These are phyloP conservation scores for Vanilla planifolia DNA, from an alignment of 106 monocot genomes.

Conservation along the genomic window DNA sequence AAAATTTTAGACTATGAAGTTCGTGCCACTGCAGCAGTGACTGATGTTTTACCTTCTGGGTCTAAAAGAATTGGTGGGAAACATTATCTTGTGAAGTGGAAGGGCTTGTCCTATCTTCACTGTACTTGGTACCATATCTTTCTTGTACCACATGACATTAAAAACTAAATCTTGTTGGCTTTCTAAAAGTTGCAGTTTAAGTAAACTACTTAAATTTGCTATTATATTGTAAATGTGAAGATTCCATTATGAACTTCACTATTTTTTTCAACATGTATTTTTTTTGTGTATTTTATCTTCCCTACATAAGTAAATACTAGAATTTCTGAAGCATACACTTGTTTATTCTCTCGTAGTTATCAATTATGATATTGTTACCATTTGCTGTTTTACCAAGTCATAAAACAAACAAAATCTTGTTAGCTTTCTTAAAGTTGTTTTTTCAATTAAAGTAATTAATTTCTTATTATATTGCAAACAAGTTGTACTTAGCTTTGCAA, in stretches of 20 bases:
- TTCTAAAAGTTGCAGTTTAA: background rate
- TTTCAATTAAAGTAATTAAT: no score
- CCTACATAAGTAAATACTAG: background rate
- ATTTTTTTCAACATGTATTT: background rate
- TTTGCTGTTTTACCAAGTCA: no score
- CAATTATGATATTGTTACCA: no score
- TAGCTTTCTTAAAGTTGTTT: no score
- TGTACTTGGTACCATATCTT: constrained; percentile 57
- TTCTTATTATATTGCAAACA: no score
- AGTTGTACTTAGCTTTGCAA: no score
- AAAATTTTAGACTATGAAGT: constrained; percentile 83
- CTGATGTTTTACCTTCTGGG: constrained; percentile 30
- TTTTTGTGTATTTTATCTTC: background rate
- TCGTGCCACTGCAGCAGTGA: constrained; percentile 21
- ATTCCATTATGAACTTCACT: background rate
- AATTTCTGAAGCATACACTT: background rate
- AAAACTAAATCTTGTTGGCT: background rate
- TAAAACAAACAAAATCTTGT: no score
- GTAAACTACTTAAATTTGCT: background rate
- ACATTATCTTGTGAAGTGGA: constrained; percentile 96
- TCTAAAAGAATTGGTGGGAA: constrained; percentile 43
- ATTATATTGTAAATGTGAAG: background rate
- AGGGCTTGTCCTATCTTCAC: constrained; percentile 87
- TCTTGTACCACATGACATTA: background rate
- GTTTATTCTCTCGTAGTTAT: no score